Evolutionary conservation across 2,329 filamentous ascomycete species (phyloP).

Genomic region (Kalaharituber pfeilii): DNA sequence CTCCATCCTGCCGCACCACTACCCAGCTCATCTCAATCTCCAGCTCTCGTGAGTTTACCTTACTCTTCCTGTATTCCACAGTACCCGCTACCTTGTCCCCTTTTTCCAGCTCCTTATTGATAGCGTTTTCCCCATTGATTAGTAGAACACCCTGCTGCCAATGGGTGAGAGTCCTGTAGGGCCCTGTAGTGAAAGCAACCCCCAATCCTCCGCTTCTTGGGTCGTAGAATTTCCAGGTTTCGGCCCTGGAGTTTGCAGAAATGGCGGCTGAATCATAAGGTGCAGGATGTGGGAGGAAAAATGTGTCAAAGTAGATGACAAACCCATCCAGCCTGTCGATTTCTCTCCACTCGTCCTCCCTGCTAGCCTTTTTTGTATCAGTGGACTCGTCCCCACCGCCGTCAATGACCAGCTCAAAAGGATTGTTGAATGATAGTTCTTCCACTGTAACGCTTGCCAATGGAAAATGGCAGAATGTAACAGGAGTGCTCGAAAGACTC

Average conservation of each 20-base stretch:
- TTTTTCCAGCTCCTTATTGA: conserved; percentile 21
- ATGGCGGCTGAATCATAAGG: conserved; percentile 27
- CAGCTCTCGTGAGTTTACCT: conserved; percentile 51
- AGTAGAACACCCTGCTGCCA: conserved; percentile 76
- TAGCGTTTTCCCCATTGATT: conserved; percentile 35
- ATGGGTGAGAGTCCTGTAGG: conserved; percentile 58
- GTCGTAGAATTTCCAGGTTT: conserved; percentile 42
- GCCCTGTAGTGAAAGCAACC: conserved; percentile 78
- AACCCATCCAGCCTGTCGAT: conserved; percentile 61
- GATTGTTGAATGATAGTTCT: conserved; percentile 58
- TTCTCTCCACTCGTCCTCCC: not conserved
- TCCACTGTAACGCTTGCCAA: conserved; percentile 53
- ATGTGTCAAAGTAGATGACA: conserved; percentile 84
- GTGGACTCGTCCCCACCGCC: conserved; percentile 32
- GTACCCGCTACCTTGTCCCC: conserved; percentile 46
- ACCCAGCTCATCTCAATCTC: conserved; percentile 49
- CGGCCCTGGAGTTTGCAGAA: conserved; percentile 38
- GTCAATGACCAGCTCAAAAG: conserved; percentile 46
- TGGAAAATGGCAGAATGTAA: conserved; percentile 56
- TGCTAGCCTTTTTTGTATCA: not conserved
- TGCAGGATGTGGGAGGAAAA: conserved; percentile 51
- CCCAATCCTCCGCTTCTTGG: conserved; percentile 25
- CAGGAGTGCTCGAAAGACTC: conserved; percentile 42
- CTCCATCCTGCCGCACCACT: conserved; percentile 23
- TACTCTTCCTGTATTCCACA: conserved; percentile 51